phyloP scores from a whole-genome alignment of 2,329 filamentous ascomycete genomes.

The Calonectria pseudoturangicola region DNA sequence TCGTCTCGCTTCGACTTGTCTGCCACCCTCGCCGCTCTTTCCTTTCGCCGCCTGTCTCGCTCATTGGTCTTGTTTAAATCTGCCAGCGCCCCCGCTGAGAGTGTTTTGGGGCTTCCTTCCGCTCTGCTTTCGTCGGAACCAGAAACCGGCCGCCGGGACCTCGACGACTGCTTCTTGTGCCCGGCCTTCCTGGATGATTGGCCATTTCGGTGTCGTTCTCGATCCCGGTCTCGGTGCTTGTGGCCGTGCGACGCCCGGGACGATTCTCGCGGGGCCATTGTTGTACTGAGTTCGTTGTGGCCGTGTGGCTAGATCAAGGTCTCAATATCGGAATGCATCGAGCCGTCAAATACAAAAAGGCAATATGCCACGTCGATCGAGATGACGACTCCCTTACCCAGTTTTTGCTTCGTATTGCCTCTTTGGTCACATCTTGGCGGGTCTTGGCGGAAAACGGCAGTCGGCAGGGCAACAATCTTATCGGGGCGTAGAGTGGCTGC shows the following conservation, averaged over 20 bases:
- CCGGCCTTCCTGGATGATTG: conserved; percentile 58
- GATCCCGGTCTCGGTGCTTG: conserved; percentile 46
- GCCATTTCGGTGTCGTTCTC: conserved; percentile 53
- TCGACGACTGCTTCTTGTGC: conserved; percentile 60
- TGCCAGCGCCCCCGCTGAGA: conserved; percentile 76
- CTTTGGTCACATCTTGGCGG: conserved; percentile 50
- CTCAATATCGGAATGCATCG: conserved; percentile 39
- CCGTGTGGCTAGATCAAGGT: conserved; percentile 53
- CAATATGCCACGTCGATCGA: conserved; percentile 33
- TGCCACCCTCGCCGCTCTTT: conserved; percentile 46
- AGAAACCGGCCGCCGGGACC: conserved; percentile 55
- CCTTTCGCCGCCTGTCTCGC: conserved; percentile 68
- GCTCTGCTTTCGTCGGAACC: conserved; percentile 59
- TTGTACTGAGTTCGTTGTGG: conserved; percentile 37
- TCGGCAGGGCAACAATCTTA: conserved; percentile 66
- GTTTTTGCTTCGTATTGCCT: conserved; percentile 46
- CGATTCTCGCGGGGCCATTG: conserved; percentile 61
- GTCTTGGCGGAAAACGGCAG: conserved; percentile 48
- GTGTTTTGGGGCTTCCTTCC: conserved; percentile 53
- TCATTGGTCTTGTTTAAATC: conserved; percentile 78
- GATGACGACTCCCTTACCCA: conserved; percentile 44
- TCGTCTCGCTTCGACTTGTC: conserved; percentile 29
- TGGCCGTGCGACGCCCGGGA: conserved; percentile 57
- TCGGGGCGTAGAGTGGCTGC: conserved; percentile 46
- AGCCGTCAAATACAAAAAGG: conserved; percentile 29